A percentile compares a stretch with the other conserved stretches of the same genome.
Conservation (phyloP, 2,329 filamentous ascomycete genomes). For the Seiridium unicorne region DNA sequence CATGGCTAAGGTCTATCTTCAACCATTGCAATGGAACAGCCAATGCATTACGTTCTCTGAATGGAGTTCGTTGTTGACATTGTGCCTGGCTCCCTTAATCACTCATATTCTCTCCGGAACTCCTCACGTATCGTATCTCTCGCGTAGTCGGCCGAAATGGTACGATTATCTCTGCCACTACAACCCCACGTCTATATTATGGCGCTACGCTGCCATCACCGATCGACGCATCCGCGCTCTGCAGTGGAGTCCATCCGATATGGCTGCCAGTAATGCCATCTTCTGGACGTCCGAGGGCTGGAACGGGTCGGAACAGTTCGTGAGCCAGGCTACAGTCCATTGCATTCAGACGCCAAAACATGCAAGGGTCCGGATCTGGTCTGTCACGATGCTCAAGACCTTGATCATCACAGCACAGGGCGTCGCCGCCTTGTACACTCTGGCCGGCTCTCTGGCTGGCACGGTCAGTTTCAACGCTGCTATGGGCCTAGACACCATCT, state of each 20-base stretch:
- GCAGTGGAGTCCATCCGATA: conserved; percentile 22
- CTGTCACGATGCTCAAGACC: conserved; percentile 18
- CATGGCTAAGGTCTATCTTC: too few relatives aligned
- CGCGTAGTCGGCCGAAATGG: conserved; percentile 20
- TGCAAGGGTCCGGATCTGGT: conserved; percentile 11
- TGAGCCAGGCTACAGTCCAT: conserved; percentile 10
- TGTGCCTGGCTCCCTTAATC: conserved; percentile 29
- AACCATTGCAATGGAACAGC: not conserved
- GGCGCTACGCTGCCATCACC: conserved; percentile 32
- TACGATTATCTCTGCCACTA: conserved; percentile 26
- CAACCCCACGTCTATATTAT: conserved; percentile 35
- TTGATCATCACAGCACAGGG: conserved; percentile 22
- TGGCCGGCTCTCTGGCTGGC: not conserved
- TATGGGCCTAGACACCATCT: conserved; percentile 12
- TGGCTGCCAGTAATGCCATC: conserved; percentile 30
- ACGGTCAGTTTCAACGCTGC: not conserved
- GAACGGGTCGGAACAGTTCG: conserved; percentile 30
- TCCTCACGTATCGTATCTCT: conserved; percentile 19
- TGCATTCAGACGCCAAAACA: conserved; percentile 16
- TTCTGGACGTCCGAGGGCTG: conserved; percentile 32
- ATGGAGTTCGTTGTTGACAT: conserved; percentile 27
- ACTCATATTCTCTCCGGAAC: conserved; percentile 27
- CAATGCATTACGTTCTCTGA: conserved; percentile 18
- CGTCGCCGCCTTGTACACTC: conserved; percentile 5
- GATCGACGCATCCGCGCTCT: conserved; percentile 29